phyloP scores from a whole-genome alignment of 2,329 filamentous ascomycete genomes.

The Diplodia mutila region DNA sequence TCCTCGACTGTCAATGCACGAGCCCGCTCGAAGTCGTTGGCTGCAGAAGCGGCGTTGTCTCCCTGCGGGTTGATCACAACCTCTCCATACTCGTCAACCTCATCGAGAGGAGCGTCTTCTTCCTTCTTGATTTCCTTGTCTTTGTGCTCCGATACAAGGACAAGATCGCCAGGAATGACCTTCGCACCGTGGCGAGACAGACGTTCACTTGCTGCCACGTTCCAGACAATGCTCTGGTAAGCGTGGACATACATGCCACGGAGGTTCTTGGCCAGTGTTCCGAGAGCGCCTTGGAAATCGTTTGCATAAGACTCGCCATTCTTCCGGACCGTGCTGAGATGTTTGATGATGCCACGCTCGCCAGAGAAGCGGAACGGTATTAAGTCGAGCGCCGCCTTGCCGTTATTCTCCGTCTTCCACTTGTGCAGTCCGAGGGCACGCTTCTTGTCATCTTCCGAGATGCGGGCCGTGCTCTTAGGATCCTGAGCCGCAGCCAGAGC shows the following conservation, averaged over 20 bases:
- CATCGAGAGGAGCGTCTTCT: conserved; percentile 33
- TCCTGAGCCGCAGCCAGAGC: conserved; percentile 61
- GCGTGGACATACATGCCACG: conserved; percentile 96
- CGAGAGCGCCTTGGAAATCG: conserved; percentile 81
- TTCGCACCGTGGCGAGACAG: conserved; percentile 74
- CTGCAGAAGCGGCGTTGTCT: conserved; percentile 59
- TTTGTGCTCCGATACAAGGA: conserved; percentile 66
- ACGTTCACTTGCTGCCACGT: conserved; percentile 77
- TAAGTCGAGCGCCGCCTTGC: conserved; percentile 63
- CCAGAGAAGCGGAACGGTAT: conserved; percentile 82
- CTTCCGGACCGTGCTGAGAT: conserved; percentile 62
- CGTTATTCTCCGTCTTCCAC: conserved; percentile 67
- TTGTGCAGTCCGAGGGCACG: conserved; percentile 78
- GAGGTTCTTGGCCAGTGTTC: conserved; percentile 78
- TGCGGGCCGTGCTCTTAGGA: conserved; percentile 47
- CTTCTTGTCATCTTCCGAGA: conserved; percentile 74
- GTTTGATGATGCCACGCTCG: conserved; percentile 76
- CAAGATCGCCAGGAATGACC: conserved; percentile 83
- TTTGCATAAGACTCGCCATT: conserved; percentile 42
- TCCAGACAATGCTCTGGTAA: conserved; percentile 95
- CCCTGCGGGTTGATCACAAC: conserved; percentile 65
- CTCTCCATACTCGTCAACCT: conserved; percentile 65
- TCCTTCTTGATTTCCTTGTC: conserved; percentile 44
- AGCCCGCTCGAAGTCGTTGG: conserved; percentile 68
- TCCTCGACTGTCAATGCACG: conserved; percentile 78